These are phyloP conservation scores for Periglandula ipomoeae DNA, from an alignment of 2,329 filamentous ascomycete genomes.

Conservation along the genomic window DNA sequence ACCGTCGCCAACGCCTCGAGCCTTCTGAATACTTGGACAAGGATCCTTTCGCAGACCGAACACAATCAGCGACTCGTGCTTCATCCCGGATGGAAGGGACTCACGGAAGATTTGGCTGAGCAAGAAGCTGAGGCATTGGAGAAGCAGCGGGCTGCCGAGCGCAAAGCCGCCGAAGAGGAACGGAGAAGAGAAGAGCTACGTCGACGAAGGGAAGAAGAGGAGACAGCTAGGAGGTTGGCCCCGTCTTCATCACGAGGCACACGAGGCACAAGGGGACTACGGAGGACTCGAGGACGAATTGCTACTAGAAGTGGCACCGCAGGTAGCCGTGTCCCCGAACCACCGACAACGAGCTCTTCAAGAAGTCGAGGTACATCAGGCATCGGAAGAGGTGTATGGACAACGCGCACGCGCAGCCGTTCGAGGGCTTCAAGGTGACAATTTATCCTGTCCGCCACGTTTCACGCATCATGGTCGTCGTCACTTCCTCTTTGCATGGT, in stretches of 20 bases:
- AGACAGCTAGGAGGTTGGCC: conserved; percentile 27
- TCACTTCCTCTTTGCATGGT: neutral
- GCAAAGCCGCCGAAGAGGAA: conserved; percentile 69
- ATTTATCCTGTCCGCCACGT: neutral
- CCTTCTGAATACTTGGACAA: conserved; percentile 89
- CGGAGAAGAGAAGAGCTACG: conserved; percentile 62
- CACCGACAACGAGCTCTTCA: conserved; percentile 16
- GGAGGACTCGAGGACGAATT: conserved; percentile 19
- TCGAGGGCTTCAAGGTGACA: conserved; percentile 22
- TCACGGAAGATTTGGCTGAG: conserved; percentile 76
- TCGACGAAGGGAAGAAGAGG: conserved; percentile 54
- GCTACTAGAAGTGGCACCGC: conserved; percentile 17
- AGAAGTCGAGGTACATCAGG: conserved; percentile 25
- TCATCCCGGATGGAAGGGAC: conserved; percentile 82
- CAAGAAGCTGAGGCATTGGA: conserved; percentile 70
- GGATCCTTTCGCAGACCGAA: conserved; percentile 92
- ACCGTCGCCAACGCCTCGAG: conserved; percentile 84
- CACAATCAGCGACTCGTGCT: conserved; percentile 91
- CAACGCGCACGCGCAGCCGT: conserved; percentile 22
- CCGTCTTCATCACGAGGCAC: conserved; percentile 19
- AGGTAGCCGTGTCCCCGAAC: conserved; percentile 20
- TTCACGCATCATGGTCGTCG: neutral
- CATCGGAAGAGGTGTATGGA: conserved; percentile 25
- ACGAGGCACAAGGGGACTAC: conserved; percentile 21
- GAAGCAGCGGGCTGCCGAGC: conserved; percentile 68